Base-by-base conservation (phyloP, 2,329 filamentous ascomycete genomes). In the Colletotrichum abscissum region DNA sequence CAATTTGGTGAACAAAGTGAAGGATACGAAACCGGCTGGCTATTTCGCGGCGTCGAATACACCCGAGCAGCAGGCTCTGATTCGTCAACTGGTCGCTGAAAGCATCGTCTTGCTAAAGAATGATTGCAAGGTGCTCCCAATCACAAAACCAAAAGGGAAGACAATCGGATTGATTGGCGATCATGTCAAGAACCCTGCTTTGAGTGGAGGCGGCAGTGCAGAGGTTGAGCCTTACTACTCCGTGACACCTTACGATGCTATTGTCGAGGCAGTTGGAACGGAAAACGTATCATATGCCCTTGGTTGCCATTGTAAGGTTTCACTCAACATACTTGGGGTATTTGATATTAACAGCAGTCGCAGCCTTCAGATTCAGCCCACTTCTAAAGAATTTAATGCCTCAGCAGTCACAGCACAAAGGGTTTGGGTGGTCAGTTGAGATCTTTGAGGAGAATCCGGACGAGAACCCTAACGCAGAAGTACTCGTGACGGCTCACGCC, bases 71-170 rank as follows among this genome's bases (percentile, higher is more conserved):
- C 88, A 91, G 5, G 87, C 86, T 11, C 84, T 95, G 59, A 88
- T 94, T 19, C 87, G 93, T 14, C 86, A 88, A 68, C 85, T 93
- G 38, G 92, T 91, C 19, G 88, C 90, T 3, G 92, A 94, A 78
- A 91, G 91, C 3, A 91, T 94, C 11, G 92, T 95, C 1, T 84
- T 95, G n/a, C 83, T 95, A 57, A 94, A 95, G 82, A 95, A 95
- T 75, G 88, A 94, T 14, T 86, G 87, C 35, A 84, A 84, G 8
- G 80, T 92, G 0, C 84, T 95, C 1, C 93, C 93, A 0, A 81
- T 93, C 2, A 87, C 87, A 26, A 91, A 89, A 4, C 19, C 35
- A 76, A 84, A 89, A 35, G 90, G 89, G 76, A 91, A 89, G 75
- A 42, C 12, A 1, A 68, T 75, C 4, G 73, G 46, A 0, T 52